Base-by-base conservation (phyloP, 345 rosid species). In the Citrus australasica region DNA sequence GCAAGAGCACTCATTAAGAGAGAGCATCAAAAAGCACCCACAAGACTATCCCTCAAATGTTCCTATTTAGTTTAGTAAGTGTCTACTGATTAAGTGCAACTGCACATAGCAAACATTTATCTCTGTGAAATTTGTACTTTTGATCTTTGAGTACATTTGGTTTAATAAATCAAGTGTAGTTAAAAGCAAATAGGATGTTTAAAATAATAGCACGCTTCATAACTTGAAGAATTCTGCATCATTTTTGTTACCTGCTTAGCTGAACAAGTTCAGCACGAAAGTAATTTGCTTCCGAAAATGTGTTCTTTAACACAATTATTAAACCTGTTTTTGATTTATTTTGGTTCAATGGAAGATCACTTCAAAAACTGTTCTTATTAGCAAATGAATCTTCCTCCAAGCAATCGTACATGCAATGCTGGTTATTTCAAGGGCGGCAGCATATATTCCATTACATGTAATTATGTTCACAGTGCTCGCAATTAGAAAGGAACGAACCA, bases 1-100 rank as follows among this genome's bases (percentile, higher is more conserved):
- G 76, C 99, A 95, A 75, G 91, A 92, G 85, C 83, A 76, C 67
- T 38, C 71, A 74, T 91, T 93, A 38, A 86, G 90, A 84, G 84
- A 92, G 73, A 79, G 86, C 35, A 73, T 92, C 56, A 81, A 66
- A 77, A 87, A 79, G 71, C 85, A 90, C 79, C 91, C 97, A 13
- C 82, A 86, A 66, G 96, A 95, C 78, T 93, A 92, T 74, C 97
- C 97, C 5, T 61, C 85, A 59, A 88, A 93, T 77, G 87, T 93
- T 76, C 90, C 95, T 42, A 67, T 88, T 76, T 93, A 88, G 78
- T 48, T 76, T 92, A 87, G 77, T 48, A 11, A 79, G 60, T 65
- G 35, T 37, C 30, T 19, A 10, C 27, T 55, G 32, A 35, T 33
- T 55, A 2, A 58, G 25, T 22, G 46, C 59, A 24, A 33, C 27